phyloP scores from a whole-genome alignment of 2,329 filamentous ascomycete species.

The Dothiorella sarmentorum region DNA sequence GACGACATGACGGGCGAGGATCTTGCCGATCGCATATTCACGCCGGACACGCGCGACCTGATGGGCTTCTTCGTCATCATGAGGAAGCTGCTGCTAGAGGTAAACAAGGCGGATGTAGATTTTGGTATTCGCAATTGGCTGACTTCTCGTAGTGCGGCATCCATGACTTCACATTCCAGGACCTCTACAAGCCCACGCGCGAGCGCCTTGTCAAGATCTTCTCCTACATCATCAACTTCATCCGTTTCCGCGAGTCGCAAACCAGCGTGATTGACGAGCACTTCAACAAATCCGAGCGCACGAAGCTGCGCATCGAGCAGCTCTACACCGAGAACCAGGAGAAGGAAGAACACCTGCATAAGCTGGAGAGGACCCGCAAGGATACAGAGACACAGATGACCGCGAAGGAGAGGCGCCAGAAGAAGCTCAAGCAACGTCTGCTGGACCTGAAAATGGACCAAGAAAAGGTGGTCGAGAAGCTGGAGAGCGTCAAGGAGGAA shows the following conservation, averaged over 20 bases:
- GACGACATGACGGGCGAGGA: constrained; percentile 83
- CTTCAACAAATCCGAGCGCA: constrained; percentile 84
- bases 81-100: constrained; percentile 70
- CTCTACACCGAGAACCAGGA: constrained; percentile 84
- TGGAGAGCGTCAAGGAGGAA: constrained; percentile 78
- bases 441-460: constrained; percentile 78
- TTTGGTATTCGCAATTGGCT: neutral
- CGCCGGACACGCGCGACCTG: constrained; percentile 83
- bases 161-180: constrained; percentile 87
- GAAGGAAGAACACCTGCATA: constrained; percentile 73
- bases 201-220: constrained; percentile 91
- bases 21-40: constrained; percentile 66
- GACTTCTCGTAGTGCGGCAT: constrained; percentile 70
- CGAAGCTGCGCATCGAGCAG: constrained; percentile 82
- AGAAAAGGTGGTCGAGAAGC: constrained; percentile 74
- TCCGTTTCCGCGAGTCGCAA: constrained; percentile 92
- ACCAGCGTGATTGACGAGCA: constrained; percentile 86
- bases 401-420: constrained; percentile 81
- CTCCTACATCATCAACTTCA: constrained; percentile 98
- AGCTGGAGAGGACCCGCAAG: constrained; percentile 75
- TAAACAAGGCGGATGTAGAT: constrained; percentile 26
- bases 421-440: constrained; percentile 78
- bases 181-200: constrained; percentile 87
- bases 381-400: constrained; percentile 77
- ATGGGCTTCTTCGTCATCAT: constrained; percentile 94